phyloP scores from a whole-genome alignment of 352 stramenopile genomes.

The Pythium sp. region DNA sequence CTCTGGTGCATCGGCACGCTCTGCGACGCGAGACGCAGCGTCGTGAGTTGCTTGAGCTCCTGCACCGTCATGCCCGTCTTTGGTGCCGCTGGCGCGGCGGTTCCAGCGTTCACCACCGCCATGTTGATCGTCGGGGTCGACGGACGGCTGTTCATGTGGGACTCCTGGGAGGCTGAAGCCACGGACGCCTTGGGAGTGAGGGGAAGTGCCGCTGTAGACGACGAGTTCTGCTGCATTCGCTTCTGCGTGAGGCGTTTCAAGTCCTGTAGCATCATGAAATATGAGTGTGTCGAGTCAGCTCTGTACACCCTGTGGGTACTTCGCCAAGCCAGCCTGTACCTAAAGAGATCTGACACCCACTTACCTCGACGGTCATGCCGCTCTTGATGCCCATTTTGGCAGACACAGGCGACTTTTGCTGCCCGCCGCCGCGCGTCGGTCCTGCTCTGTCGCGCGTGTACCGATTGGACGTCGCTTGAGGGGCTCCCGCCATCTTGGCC shows the following conservation, averaged over 20 bases:
- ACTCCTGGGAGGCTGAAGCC: constrained; percentile 12
- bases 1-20: constrained; percentile 56
- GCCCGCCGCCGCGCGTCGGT: constrained; percentile 14
- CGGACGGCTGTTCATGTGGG: constrained; percentile 27
- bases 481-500: constrained; percentile 13
- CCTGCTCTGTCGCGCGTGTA: constrained; percentile 15
- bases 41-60: constrained; percentile 84
- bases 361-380: constrained; percentile 82
- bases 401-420: constrained; percentile 38
- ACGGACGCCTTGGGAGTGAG: constrained; percentile 40
- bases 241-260: constrained; percentile 85
- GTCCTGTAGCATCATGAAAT: constrained; percentile 27
- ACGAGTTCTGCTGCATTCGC: constrained; percentile 64
- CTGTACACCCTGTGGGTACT: background rate
- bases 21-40: constrained; percentile 71
- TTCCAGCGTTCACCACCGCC: constrained; percentile 37
- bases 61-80: constrained; percentile 87
- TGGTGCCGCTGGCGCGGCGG: constrained; percentile 40
- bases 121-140: constrained; percentile 69
- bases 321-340: no score
- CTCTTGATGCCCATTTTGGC: constrained; percentile 87
- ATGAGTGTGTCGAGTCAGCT: background rate
- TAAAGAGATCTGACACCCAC: background rate
- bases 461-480: constrained; percentile 5
- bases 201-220: constrained; percentile 2